Evolutionary conservation across 2,329 filamentous ascomycete genomes (phyloP).

Genomic region (Tolypocladium inflatum): DNA sequence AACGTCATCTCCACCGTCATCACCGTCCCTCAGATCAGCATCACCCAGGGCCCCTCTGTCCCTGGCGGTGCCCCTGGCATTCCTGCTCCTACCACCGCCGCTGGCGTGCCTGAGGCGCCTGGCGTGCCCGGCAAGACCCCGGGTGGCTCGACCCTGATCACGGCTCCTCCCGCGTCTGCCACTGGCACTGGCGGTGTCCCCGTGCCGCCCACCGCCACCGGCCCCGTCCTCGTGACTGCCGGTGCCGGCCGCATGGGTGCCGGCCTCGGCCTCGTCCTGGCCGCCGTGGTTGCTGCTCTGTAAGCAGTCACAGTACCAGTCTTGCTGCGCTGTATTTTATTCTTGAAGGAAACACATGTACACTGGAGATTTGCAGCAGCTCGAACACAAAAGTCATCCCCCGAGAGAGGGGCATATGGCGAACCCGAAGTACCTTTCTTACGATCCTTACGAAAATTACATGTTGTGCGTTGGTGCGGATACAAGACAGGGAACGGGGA

Average conservation of each 20-base stretch:
- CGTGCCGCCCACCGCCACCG: conserved; percentile 23
- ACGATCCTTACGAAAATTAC: conserved; percentile 46
- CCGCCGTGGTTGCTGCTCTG: conserved; percentile 33
- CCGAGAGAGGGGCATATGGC: not conserved
- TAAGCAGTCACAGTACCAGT: conserved; percentile 20
- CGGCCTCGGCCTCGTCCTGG: conserved; percentile 36
- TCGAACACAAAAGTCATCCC: conserved; percentile 8
- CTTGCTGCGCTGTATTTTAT: conserved; percentile 1
- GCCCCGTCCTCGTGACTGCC: conserved; percentile 25
- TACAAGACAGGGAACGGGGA: conserved; percentile 8
- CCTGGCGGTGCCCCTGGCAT: conserved; percentile 6
- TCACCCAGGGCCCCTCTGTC: conserved; percentile 29
- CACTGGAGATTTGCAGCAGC: not conserved
- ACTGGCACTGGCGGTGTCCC: conserved; percentile 24
- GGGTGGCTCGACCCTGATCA: conserved; percentile 3
- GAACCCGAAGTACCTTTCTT: conserved; percentile 34
- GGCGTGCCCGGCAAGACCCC: conserved; percentile 7
- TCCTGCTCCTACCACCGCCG: conserved; percentile 10
- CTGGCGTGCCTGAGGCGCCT: conserved; percentile 7
- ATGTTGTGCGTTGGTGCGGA: conserved; percentile 18
- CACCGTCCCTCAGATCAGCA: conserved; percentile 42
- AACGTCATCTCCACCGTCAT: conserved; percentile 40
- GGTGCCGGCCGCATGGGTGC: conserved; percentile 29
- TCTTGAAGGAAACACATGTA: not conserved
- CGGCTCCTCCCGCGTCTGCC: conserved; percentile 4